Evolutionary conservation across 179 eudicot genomes (phyloP).

Genomic region (Carnegiea gigantea): DNA sequence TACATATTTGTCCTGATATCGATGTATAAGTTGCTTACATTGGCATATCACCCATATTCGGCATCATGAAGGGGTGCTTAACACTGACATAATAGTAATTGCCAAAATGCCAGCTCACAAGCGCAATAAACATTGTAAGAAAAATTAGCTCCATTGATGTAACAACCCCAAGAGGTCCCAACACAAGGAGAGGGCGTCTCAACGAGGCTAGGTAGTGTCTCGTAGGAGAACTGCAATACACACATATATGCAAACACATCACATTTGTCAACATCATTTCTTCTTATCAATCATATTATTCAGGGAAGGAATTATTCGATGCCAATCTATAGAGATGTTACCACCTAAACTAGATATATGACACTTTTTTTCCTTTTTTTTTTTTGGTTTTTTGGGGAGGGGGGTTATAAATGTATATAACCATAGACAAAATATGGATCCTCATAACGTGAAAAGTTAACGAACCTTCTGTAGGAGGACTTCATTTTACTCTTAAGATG

Average conservation of each 20-base stretch:
- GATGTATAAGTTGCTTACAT: neutral
- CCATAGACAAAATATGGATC: neutral
- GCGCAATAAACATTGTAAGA: slow-evolving; percentile 52
- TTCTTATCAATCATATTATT: too few species aligned
- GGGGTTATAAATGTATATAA: neutral
- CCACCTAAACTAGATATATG: neutral
- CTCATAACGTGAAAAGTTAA: neutral
- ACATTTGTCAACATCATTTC: neutral
- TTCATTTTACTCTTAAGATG: slow-evolving; percentile 42
- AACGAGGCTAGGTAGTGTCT: slow-evolving; percentile 21
- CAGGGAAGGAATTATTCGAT: neutral
- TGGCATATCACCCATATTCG: neutral
- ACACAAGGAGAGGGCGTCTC: slow-evolving; percentile 48
- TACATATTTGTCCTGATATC: neutral
- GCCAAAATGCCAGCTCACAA: slow-evolving; percentile 59
- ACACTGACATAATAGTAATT: slow-evolving; percentile 50
- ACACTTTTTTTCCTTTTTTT: too few species aligned
- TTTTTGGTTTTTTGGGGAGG: too few species aligned
- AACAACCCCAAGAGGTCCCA: slow-evolving; percentile 55
- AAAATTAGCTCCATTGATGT: slow-evolving; percentile 53
- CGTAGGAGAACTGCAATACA: slow-evolving; percentile 7
- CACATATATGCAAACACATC: neutral
- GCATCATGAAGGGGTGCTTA: slow-evolving; percentile 40
- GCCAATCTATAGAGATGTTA: neutral
- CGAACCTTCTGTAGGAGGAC: slow-evolving; percentile 32